Evolutionary conservation across 345 rosid species (phyloP).

Genomic region (Aquilaria yunnanensis): DNA sequence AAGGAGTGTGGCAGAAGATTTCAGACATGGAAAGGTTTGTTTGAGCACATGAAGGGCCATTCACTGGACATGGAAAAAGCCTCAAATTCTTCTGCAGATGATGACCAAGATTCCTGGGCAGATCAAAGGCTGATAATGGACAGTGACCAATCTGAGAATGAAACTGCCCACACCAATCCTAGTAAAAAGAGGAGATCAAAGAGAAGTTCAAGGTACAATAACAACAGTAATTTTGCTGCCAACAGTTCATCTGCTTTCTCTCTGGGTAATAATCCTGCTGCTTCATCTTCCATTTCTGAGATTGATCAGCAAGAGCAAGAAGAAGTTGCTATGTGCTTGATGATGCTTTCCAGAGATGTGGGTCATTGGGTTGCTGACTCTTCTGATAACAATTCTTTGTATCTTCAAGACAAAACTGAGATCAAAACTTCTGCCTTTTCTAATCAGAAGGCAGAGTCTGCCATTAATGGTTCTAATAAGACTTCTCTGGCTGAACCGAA

Average conservation of each 20-base stretch:
- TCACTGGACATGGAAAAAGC: conserved; percentile 27
- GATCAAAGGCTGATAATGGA: conserved; percentile 26
- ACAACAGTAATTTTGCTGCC: conserved; percentile 5
- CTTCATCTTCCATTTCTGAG: conserved; percentile 41
- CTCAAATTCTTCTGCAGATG: conserved; percentile 18
- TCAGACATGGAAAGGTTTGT: conserved; percentile 40
- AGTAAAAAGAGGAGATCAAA: conserved; percentile 35
- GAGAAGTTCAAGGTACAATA: conserved; percentile 33
- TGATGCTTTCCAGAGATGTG: conserved; percentile 62
- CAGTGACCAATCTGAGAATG: conserved; percentile 35
- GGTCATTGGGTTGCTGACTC: conserved; percentile 29
- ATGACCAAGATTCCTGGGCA: conserved; percentile 37
- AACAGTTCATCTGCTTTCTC: conserved; percentile 37
- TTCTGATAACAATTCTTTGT: conserved; percentile 33
- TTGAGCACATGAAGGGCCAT: conserved; percentile 33
- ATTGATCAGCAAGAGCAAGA: conserved; percentile 51
- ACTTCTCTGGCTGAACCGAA: conserved; percentile 1
- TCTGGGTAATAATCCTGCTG: conserved; percentile 18
- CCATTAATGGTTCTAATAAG: not conserved
- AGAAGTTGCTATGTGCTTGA: conserved; percentile 55
- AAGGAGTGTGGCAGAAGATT: conserved; percentile 41
- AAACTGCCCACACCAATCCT: conserved; percentile 20
- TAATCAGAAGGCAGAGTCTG: conserved; percentile 5
- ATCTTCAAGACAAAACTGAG: conserved; percentile 18
- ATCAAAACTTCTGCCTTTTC: conserved; percentile 8